Evolutionary conservation across 768 basidiomycete species (phyloP), one percentile per base, ranked within the genome.

Genomic region (Imleria badia): DNA sequence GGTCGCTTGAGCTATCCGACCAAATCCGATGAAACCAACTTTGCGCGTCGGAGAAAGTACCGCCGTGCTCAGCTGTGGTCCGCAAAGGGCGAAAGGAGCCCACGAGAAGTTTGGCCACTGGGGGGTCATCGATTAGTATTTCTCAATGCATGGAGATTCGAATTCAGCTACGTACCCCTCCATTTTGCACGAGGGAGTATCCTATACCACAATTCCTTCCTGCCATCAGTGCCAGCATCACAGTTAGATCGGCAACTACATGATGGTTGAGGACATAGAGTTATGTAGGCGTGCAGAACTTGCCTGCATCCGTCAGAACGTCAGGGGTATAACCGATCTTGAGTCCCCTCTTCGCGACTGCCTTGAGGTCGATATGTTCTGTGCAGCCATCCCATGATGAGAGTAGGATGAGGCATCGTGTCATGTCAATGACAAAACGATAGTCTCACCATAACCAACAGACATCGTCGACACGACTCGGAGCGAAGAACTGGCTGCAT

Each of bases 181-280:
- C 90, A 5, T 79, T 72, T 65, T 86, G 80, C 17, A 94, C 91
- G 12, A 94, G 60, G 1, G 75, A 66, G 48, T 81, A 79, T 3
- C 82, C 81, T 58, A 84, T 77, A 5, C 84, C 85, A 5, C 77
- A 88, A 47, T 91, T 87, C n/a, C 97, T 81, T 47, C 87, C 81
- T 0, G 95, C 94, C 94, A 98, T 98, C 26, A 99, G 78, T 0
- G 86, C 87, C 13, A 99, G 82, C 91, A 98, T 93, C 38, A 96
- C 80, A 0, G 86, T 82, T 10, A 91, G 69, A 68, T 99, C 97
- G 17, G 97, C 95, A 20, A 97, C 95, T 94, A 49, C 5, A 58
- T 40, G n/a, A 35, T 30, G n/a, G 35, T 47, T 3, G 48, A 36
- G 30, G 26, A 31, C 29, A 23, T 47, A 30, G 44, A 41, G 13